A percentile compares a stretch with the other conserved stretches of the same genome.
Evolutionary conservation across 2,329 filamentous ascomycete genomes (phyloP).

Genomic region (Talaromyces piceae): DNA sequence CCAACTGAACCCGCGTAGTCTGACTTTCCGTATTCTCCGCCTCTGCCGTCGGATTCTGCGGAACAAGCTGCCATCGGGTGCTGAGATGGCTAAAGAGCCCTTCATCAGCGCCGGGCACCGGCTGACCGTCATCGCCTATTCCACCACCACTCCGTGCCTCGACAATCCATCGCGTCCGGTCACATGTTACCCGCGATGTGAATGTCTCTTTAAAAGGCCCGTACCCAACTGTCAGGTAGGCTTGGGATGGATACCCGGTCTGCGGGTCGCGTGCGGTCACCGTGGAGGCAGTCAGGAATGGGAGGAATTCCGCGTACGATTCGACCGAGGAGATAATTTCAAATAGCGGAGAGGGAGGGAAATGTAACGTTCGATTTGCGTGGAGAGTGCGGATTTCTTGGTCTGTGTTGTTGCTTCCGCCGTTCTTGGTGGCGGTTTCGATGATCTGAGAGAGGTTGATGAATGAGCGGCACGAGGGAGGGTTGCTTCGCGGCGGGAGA

Average conservation of each 20-base stretch:
- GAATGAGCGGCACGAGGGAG: background rate
- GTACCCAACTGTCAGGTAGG: slow-evolving; percentile 78
- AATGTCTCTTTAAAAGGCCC: slow-evolving; percentile 77
- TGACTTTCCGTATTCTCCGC: slow-evolving; percentile 19
- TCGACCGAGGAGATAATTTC: slow-evolving; percentile 80
- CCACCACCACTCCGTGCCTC: slow-evolving; percentile 56
- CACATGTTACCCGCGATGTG: slow-evolving; percentile 69
- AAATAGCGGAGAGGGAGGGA: slow-evolving; percentile 65
- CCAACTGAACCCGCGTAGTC: slow-evolving; percentile 66
- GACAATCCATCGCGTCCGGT: slow-evolving; percentile 58
- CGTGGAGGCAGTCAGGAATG: slow-evolving; percentile 71
- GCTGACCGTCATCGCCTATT: slow-evolving; percentile 56
- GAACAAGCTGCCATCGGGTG: slow-evolving; percentile 37
- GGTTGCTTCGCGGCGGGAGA: background rate
- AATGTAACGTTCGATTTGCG: slow-evolving; percentile 69
- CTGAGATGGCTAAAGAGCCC: slow-evolving; percentile 40
- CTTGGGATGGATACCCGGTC: slow-evolving; percentile 56
- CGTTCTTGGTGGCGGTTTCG: slow-evolving; percentile 11
- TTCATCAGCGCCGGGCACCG: slow-evolving; percentile 39
- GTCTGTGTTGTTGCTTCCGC: slow-evolving; percentile 16
- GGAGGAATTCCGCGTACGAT: slow-evolving; percentile 79
- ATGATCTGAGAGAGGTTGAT: slow-evolving; percentile 10
- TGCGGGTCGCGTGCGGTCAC: slow-evolving; percentile 65
- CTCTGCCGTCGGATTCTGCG: too few species aligned
- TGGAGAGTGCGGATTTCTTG: slow-evolving; percentile 58